Base-by-base conservation (phyloP, 2,329 filamentous ascomycete species). In the Venturia aucupariae region DNA sequence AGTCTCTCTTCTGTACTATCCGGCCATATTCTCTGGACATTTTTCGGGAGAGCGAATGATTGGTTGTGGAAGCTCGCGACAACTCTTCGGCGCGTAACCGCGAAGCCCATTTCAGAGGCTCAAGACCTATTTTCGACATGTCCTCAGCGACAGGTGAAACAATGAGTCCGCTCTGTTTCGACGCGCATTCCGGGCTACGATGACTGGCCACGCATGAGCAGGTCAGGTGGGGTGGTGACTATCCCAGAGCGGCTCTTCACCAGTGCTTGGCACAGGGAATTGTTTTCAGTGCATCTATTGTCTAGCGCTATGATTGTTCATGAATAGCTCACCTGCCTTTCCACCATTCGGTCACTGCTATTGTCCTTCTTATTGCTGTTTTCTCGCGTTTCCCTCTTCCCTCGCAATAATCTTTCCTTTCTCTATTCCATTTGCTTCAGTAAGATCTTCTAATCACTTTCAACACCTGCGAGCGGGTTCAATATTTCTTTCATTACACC, bases 71-170 rank as follows among this genome's bases (percentile, higher is more conserved):
- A 70, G 51, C 51, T 35, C 51, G 27, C 15, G 67, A 68, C 70
- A 69, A 68, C 67, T 68, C 70, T 67, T 70, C 68, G 75, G 75
- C 74, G 75, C 72, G 70, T 75, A 76, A 30, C 69, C 68, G 71
- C 70, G 71, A 71, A 70, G 71, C 60, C 71, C 68, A 72, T 70
- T 71, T 67, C 66, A 66, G 67, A 73, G 70, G 69, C 69, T 70
- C 71, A 70, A 69, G 68, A 73, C 73, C 73, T 72, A 72, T 68
- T 73, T 73, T 75, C 75, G 75, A 60, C 38, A 19, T 57, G 15
- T 42, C 27, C 38, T 60, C 35, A 60, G 41, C 38, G 59, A 60
- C 35, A 41, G 59, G 24, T 60, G 59, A 44, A 60, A 41, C 41
- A 32, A 44, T 44, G 38, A 44, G 59, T 44, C 41, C 35, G 15